A percentile compares a stretch with the other conserved stretches of the same genome.
phyloP scores from a whole-genome alignment of 306 rosid genomes.

The Lotus japonicus region DNA sequence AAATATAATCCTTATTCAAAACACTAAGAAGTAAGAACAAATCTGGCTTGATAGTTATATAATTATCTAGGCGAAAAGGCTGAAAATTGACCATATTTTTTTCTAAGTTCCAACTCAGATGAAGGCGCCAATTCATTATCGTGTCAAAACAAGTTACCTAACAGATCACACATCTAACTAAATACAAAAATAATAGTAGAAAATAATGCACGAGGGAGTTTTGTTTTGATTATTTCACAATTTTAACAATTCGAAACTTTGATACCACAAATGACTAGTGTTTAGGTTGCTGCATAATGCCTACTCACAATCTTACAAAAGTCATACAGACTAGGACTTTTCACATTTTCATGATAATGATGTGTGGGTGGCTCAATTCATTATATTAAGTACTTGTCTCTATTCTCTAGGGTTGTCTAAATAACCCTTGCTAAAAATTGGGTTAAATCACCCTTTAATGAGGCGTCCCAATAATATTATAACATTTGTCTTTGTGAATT shows the following conservation, averaged over 20 bases:
- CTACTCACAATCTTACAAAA: neutral
- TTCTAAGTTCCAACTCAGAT: neutral
- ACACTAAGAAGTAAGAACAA: constrained; percentile 5
- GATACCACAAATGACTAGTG: neutral
- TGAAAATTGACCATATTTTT: neutral
- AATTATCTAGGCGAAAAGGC: neutral
- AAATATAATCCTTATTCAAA: neutral
- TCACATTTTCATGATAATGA: neutral
- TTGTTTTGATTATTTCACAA: neutral
- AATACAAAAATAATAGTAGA: neutral
- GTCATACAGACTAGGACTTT: neutral
- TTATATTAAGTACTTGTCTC: too few species aligned
- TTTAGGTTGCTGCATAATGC: neutral
- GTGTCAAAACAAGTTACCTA: neutral
- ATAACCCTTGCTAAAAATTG: too few species aligned
- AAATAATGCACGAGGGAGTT: neutral
- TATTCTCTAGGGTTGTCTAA: too few species aligned
- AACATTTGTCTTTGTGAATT: too few species aligned
- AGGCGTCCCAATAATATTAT: too few species aligned
- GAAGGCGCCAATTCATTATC: neutral
- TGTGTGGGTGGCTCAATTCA: neutral
- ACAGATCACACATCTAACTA: neutral
- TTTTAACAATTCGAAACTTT: neutral
- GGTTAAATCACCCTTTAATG: too few species aligned
- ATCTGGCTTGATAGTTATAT: neutral